Percentiles rank a stretch among this genome's conserved stretches.
phyloP scores from a whole-genome alignment of 768 basidiomycete species.

The Russula foetens region DNA sequence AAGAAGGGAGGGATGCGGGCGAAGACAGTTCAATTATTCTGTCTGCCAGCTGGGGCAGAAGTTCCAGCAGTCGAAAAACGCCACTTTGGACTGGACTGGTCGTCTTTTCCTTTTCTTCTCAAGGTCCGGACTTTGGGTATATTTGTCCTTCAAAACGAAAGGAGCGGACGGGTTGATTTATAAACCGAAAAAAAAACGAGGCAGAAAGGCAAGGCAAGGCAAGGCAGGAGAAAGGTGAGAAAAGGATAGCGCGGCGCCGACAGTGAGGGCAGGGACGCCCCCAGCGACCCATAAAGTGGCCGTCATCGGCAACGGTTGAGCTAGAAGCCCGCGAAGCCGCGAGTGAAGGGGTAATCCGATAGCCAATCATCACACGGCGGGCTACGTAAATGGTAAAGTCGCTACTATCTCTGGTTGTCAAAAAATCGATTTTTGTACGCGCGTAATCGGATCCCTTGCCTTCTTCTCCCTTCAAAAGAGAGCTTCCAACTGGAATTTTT shows the following conservation, averaged over 20 bases:
- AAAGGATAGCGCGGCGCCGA: not conserved
- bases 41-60: no score
- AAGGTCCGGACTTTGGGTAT: not conserved
- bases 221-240: not conserved
- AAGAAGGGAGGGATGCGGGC: no score
- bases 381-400: constrained; percentile 8
- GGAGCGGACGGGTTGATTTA: not conserved
- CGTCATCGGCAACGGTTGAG: not conserved
- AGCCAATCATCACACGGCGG: constrained; percentile 5
- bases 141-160: not conserved
- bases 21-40: no score
- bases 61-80: no score
- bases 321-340: constrained; percentile 1
- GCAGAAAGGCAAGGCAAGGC: not conserved
- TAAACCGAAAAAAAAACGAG: not conserved
- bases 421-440: not conserved
- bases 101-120: no score
- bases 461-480: not conserved
- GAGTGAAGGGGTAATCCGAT: not conserved
- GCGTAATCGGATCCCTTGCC: not conserved
- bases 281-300: not conserved
- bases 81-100: no score
- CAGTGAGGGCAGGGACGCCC: not conserved
- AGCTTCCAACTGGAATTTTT: not conserved
- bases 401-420: not conserved